phyloP scores from a whole-genome alignment of 169 alveolate genomes.

The Cryptosporidium parvum region DNA sequence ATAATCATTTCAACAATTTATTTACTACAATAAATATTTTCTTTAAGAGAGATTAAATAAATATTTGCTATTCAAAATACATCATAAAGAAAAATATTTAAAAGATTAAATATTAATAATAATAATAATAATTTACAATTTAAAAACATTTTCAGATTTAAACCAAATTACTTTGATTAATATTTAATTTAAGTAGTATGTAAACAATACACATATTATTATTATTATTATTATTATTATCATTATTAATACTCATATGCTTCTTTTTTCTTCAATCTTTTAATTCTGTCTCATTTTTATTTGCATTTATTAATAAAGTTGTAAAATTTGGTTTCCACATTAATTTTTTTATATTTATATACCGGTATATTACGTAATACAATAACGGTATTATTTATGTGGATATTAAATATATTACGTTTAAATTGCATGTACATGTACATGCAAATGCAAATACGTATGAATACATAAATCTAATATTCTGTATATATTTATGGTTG shows the following conservation, averaged over 20 bases:
- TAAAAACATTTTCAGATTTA: no score
- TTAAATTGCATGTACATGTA: not conserved
- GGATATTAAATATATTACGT: not conserved
- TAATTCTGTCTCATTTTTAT: not conserved
- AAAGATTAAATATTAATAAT: no score
- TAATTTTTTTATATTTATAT: not conserved
- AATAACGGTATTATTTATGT: not conserved
- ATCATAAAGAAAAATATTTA: not conserved
- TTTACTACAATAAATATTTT: not conserved
- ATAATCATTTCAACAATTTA: slow-evolving; percentile 17
- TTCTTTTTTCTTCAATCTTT: not conserved
- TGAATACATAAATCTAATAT: no score
- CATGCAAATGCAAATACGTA: not conserved
- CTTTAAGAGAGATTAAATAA: not conserved
- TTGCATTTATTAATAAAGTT: no score
- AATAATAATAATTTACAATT: no score
- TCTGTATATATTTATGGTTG: no score
- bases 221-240: no score
- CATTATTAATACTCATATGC: no score
- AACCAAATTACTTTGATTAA: no score
- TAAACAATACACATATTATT: no score
- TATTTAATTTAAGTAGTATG: no score
- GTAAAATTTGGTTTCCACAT: not conserved
- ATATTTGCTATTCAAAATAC: not conserved
- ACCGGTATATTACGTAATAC: not conserved